Conservation (phyloP, 148 eudicot species). For the Mesembryanthemum crystallinum region DNA sequence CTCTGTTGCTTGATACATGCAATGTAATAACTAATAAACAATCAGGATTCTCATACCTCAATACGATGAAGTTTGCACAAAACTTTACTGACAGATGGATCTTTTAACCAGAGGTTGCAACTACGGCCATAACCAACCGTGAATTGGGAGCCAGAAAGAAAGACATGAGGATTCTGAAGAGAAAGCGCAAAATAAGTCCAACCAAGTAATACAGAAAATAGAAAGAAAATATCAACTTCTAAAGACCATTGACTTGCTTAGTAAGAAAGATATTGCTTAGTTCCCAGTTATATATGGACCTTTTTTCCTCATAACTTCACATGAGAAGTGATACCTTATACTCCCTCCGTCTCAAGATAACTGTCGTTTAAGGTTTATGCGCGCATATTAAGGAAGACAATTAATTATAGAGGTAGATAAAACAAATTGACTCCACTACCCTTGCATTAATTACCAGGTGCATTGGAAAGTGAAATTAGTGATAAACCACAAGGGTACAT, state of each 20-base stretch:
- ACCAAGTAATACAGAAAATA: not conserved
- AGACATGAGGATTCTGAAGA: conserved; percentile 61
- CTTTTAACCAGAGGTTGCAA: conserved; percentile 66
- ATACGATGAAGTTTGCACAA: conserved; percentile 73
- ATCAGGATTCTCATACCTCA: conserved; percentile 41
- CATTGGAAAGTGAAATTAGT: too few species aligned
- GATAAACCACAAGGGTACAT: too few species aligned
- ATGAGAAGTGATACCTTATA: not conserved
- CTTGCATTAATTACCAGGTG: too few species aligned
- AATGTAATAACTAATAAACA: not conserved
- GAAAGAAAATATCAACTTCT: not conserved
- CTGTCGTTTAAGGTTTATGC: too few species aligned
- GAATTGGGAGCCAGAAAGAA: conserved; percentile 48
- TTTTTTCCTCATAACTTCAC: not conserved
- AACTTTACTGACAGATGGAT: conserved; percentile 59
- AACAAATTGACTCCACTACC: too few species aligned
- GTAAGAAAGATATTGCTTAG: not conserved
- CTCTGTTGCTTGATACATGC: not conserved
- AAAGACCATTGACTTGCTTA: not conserved
- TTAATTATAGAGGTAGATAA: too few species aligned
- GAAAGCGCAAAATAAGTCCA: not conserved
- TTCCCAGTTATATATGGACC: not conserved
- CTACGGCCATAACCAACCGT: conserved; percentile 84
- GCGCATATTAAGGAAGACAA: too few species aligned
- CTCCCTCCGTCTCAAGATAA: not conserved